Base-by-base conservation (phyloP, 1,139 yeast species). In the Blastobotrys ciferrii region DNA sequence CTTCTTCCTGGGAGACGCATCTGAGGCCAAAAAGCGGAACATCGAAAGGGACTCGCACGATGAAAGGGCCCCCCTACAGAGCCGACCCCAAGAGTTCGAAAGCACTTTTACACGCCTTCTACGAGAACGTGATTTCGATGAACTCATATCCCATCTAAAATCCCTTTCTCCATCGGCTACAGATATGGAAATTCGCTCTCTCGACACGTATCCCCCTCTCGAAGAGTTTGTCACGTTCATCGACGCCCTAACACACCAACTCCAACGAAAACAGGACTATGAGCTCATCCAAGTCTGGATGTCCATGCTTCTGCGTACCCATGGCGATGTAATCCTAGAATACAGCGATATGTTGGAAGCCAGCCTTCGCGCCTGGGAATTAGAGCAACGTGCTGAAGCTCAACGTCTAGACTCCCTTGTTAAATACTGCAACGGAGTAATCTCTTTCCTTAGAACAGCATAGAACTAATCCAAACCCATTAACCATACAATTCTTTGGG, bases 161-260 rank as follows among this genome's bases (percentile, higher is more conserved):
- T 62, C 65, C 1, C 76, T 88, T 45, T 74, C 96, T 0, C 96
- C 98, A 11, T 74, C 96, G 1, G 70, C 80, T 4, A 77, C 89
- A 19, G 98, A 92, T 64, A 69, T 92, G 51, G 98, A 94, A 66
- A 80, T 92, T 49, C 80, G 95, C 57, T 84, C 97, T 1, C 67
- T 92, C 51, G 79, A 82, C 57, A 70, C 87, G 0, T 64, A 68
- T 28, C 78, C 83, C 7, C 87, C 88, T 11, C 73, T 76, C 58
- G 64, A 68, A 2, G 98, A 92, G 68, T 68, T 89, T 62, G 64
- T 77, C 0, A 68, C 73, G 54, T 89, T 92, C 57, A 71, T 89
- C 15, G 68, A 72, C 17, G 91, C 95, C 0, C 64, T 92, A 57
- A 72, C 78, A 3, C 70, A 67, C 47, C 95, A 92, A 3, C 65